Percentiles rank a stretch among this genome's conserved stretches.
Conservation (phyloP, 2,329 filamentous ascomycete species). For the Trichothecium sympodiale region DNA sequence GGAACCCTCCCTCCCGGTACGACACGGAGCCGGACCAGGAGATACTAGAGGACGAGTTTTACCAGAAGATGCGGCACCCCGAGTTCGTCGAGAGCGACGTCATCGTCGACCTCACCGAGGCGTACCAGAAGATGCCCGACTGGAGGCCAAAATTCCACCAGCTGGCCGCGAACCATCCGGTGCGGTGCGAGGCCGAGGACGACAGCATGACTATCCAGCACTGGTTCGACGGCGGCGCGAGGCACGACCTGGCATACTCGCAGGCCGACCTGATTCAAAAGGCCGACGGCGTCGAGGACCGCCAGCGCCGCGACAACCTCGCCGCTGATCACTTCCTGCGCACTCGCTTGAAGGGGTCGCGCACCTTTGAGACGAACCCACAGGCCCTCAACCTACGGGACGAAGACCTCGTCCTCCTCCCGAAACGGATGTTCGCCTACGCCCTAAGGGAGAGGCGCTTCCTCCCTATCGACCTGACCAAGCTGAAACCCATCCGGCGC, state of each 20-base stretch:
- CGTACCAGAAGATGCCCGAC: slow-evolving; percentile 24
- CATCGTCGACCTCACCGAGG: slow-evolving; percentile 30
- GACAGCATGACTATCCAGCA: slow-evolving; percentile 26
- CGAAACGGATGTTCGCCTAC: slow-evolving; percentile 30
- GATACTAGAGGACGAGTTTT: slow-evolving; percentile 17
- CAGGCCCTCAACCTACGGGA: slow-evolving; percentile 15
- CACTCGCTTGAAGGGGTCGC: slow-evolving; percentile 21
- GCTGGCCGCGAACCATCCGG: slow-evolving; percentile 18
- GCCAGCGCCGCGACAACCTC: slow-evolving; percentile 25
- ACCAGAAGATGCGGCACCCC: slow-evolving; percentile 23
- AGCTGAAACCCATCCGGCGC: slow-evolving; percentile 21
- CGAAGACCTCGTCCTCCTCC: slow-evolving; percentile 21
- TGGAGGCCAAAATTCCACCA: slow-evolving; percentile 23
- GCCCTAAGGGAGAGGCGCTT: slow-evolving; percentile 28
- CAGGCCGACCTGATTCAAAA: slow-evolving; percentile 25
- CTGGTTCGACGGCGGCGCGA: slow-evolving; percentile 20
- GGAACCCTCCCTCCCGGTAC: slow-evolving; percentile 20
- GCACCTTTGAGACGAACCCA: slow-evolving; percentile 21
- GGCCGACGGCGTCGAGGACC: slow-evolving; percentile 21
- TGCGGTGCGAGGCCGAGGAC: slow-evolving; percentile 17
- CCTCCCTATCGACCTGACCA: slow-evolving; percentile 22
- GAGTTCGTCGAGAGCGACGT: slow-evolving; percentile 30
- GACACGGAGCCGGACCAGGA: slow-evolving; percentile 17
- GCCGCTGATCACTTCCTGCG: slow-evolving; percentile 21
- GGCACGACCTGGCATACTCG: slow-evolving; percentile 18